Conservation (phyloP, 805 yeast genomes). For the Wickerhamiella slavikovae region DNA sequence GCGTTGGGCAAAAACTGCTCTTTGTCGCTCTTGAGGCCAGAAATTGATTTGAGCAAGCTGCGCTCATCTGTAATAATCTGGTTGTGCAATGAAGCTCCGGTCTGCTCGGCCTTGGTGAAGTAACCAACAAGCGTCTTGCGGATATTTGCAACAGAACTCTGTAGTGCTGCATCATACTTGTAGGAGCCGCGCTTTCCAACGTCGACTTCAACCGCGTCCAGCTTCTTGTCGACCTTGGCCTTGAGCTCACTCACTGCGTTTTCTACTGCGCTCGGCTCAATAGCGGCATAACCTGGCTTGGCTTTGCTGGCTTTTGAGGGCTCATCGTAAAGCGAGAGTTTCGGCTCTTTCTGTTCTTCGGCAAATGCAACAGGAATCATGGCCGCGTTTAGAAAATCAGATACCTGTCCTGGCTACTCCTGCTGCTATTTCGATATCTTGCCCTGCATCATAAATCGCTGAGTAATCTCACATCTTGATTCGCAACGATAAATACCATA, state of each 20-base stretch:
- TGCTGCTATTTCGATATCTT: too few species aligned
- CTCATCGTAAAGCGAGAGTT: too few species aligned
- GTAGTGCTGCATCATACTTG: constrained; percentile 30
- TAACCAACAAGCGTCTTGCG: constrained; percentile 25
- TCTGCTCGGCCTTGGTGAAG: constrained; percentile 17
- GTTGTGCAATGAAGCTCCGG: background rate
- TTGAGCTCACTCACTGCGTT: constrained; percentile 7
- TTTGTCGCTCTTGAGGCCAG: constrained; percentile 37
- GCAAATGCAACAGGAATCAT: too few species aligned
- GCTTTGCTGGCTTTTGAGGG: too few species aligned
- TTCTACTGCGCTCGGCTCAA: too few species aligned
- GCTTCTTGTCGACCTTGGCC: constrained; percentile 6
- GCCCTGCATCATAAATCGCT: too few species aligned
- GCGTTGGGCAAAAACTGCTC: constrained; percentile 59
- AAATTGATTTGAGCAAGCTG: constrained; percentile 37
- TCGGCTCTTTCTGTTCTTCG: too few species aligned
- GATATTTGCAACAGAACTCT: constrained; percentile 25
- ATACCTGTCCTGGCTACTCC: too few species aligned
- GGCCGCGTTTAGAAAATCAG: too few species aligned
- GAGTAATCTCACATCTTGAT: too few species aligned
- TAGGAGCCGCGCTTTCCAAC: constrained; percentile 39
- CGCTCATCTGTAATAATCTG: constrained; percentile 32
- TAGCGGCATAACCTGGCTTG: too few species aligned
- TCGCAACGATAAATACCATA: too few species aligned
- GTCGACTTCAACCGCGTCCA: constrained; percentile 13